Evolutionary conservation across 2,329 filamentous ascomycete genomes (phyloP).

Genomic region (Didymella pomorum): DNA sequence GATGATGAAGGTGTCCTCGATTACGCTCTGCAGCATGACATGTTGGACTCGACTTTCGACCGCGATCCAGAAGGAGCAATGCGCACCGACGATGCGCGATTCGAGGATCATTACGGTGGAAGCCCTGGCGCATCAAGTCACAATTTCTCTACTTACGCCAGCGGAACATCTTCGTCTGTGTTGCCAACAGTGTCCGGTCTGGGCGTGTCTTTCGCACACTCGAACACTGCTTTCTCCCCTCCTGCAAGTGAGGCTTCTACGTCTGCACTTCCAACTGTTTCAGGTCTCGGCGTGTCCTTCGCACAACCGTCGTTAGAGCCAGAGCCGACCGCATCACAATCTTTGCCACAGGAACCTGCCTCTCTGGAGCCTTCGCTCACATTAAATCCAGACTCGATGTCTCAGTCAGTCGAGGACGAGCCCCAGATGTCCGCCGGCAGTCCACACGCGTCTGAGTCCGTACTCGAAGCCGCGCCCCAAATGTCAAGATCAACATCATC

Average conservation of each 20-base stretch:
- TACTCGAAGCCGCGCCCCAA: slow-evolving; percentile 28
- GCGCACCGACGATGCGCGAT: slow-evolving; percentile 5
- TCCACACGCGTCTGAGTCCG: slow-evolving; percentile 2
- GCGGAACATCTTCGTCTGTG: slow-evolving; percentile 28
- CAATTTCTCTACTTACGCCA: slow-evolving; percentile 23
- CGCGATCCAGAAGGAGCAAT: slow-evolving; percentile 18
- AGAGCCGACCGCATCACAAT: slow-evolving; percentile 15
- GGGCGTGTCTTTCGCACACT: slow-evolving; percentile 28
- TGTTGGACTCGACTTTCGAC: slow-evolving; percentile 40
- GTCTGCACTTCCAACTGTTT: slow-evolving; percentile 35
- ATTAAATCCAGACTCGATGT: slow-evolving; percentile 27
- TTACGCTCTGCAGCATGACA: slow-evolving; percentile 44
- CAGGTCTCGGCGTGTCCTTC: slow-evolving; percentile 33
- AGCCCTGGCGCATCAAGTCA: slow-evolving; percentile 24
- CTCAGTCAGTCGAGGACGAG: slow-evolving; percentile 24
- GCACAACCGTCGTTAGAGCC: slow-evolving; percentile 18
- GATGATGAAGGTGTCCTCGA: slow-evolving; percentile 47
- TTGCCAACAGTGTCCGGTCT: slow-evolving; percentile 39
- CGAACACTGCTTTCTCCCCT: slow-evolving; percentile 16
- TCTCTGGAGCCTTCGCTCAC: slow-evolving; percentile 18
- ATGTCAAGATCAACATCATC: slow-evolving; percentile 69
- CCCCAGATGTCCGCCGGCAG: slow-evolving; percentile 9
- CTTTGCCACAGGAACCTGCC: slow-evolving; percentile 22
- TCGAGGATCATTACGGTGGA: slow-evolving; percentile 22
- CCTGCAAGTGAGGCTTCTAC: slow-evolving; percentile 30